These are phyloP conservation scores for Ganoderma leucocontextum DNA, from an alignment of 1,284 basidiomycete species.

Conservation along the genomic window DNA sequence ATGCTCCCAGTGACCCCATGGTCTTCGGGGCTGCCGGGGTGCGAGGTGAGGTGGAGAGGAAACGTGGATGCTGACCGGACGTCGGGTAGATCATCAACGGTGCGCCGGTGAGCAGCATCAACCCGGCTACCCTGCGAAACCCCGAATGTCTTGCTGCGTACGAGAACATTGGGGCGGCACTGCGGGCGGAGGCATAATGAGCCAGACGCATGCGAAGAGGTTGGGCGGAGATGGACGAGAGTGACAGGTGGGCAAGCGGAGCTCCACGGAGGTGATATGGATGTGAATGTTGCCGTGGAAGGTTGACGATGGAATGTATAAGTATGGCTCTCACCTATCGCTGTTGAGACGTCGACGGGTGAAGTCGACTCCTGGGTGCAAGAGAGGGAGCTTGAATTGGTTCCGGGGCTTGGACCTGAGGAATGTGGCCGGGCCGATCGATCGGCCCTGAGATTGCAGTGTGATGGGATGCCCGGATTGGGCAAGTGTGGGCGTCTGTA, in stretches of 20 bases:
- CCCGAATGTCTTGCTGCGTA: constrained; percentile 78
- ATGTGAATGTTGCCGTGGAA: constrained; percentile 4
- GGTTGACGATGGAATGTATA: background rate
- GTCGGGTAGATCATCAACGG: constrained; percentile 79
- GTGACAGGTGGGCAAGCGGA: constrained; percentile 7
- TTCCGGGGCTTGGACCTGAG: constrained; percentile 19
- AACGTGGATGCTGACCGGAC: constrained; percentile 30
- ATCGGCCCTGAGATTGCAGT: constrained; percentile 25
- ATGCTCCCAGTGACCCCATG: background rate
- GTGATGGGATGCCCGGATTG: constrained; percentile 15
- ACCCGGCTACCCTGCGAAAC: constrained; percentile 81
- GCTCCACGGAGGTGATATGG: constrained; percentile 7
- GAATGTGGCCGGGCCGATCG: constrained; percentile 25
- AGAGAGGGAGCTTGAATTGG: constrained; percentile 5
- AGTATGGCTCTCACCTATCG: background rate
- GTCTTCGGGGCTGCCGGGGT: background rate
- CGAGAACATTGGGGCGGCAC: constrained; percentile 57
- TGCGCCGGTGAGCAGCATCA: constrained; percentile 72
- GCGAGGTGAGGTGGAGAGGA: background rate
- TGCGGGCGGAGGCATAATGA: constrained; percentile 33
- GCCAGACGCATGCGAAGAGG: constrained; percentile 7
- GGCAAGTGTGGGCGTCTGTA: constrained; percentile 16
- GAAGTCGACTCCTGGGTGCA: background rate
- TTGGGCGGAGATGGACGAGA: background rate
- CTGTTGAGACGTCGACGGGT: background rate